These are phyloP conservation scores for Ambrosiella cleistominuta DNA, from an alignment of 2,329 filamentous ascomycete species.

Conservation along the genomic window DNA sequence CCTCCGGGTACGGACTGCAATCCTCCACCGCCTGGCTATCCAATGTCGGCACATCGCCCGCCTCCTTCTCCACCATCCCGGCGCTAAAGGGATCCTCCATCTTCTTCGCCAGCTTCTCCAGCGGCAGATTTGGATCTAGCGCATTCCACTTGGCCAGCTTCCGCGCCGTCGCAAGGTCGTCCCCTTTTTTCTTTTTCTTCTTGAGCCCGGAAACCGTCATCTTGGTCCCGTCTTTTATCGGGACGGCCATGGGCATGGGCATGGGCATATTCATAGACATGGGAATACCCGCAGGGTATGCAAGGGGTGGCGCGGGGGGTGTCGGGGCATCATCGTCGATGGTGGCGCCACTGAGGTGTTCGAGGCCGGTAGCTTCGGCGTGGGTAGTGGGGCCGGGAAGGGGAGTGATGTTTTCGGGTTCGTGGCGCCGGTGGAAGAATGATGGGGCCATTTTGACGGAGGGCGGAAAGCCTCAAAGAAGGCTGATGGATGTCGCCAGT, in stretches of 20 bases:
- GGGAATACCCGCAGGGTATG: neutral
- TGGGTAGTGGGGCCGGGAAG: constrained; percentile 23
- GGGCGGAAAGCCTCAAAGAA: neutral
- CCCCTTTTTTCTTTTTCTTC: neutral
- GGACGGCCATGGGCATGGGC: neutral
- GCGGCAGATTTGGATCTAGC: constrained; percentile 47
- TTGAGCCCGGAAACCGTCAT: neutral
- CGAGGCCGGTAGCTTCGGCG: constrained; percentile 24
- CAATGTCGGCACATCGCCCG: constrained; percentile 29
- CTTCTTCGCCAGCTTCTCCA: constrained; percentile 34
- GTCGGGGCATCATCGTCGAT: constrained; percentile 28
- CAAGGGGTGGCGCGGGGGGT: neutral
- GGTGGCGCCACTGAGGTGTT: constrained; percentile 30
- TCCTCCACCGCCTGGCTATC: constrained; percentile 38
- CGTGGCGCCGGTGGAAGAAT: constrained; percentile 29
- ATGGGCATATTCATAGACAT: neutral
- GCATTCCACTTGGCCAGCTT: neutral
- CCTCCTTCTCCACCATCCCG: constrained; percentile 32
- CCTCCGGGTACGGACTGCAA: constrained; percentile 51
- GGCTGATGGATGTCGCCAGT: neutral
- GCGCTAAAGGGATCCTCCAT: constrained; percentile 19
- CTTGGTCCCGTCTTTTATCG: neutral
- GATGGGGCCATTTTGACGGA: constrained; percentile 13
- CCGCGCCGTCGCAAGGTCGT: neutral
- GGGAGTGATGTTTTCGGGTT: constrained; percentile 29